Evolutionary conservation across 2,329 filamentous ascomycete genomes (phyloP), one percentile per base, ranked within the genome.

Genomic region (Alternaria brassicicola): DNA sequence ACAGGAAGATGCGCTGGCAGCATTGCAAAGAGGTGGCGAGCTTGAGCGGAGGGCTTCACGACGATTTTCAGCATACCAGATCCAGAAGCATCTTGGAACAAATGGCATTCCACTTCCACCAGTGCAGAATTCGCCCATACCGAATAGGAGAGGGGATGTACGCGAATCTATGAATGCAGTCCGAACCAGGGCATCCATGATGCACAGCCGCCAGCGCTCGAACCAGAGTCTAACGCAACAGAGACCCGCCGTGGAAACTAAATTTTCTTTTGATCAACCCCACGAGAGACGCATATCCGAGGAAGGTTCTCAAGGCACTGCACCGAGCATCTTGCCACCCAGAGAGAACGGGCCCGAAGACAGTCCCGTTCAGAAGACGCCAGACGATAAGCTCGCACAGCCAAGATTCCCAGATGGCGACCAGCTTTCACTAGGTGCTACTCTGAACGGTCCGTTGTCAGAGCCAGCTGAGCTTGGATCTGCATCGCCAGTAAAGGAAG

Each of bases 61-160:
- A 66, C 85, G 95, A 71, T 99, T 98, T 75, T 98, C 95, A 2
- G 91, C 93, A 52, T 99, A 98, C 75, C 95, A 99, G 73, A 96
- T 99, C 67, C 92, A 92, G 43, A 98, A 97, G 74, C 93, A 97
- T 70, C 82, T 98, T 2, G 94, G 94, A 10, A 89, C 90, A 15
- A 93, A 89, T 77, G 92, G 91, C 19, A 89, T 98, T 15, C 92
- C 93, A 6, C 86, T 98, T 19, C 93, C 94, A 25, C 83, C 91
- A 5, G 77, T 83, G 17, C 92, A 96, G 73, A 92, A 89, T 61
- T 89, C 89, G 4, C 92, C 91, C 1, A 85, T 94, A 62, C 93
- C 93, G 5, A 97, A 97, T 72, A 85, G 93, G 61, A 92, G 92
- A 28, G 85, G 91, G 59, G 92, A 96, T 76, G 87, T 89, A 17